phyloP scores from a whole-genome alignment of 148 eudicot genomes.

The Rhododendron vialii region DNA sequence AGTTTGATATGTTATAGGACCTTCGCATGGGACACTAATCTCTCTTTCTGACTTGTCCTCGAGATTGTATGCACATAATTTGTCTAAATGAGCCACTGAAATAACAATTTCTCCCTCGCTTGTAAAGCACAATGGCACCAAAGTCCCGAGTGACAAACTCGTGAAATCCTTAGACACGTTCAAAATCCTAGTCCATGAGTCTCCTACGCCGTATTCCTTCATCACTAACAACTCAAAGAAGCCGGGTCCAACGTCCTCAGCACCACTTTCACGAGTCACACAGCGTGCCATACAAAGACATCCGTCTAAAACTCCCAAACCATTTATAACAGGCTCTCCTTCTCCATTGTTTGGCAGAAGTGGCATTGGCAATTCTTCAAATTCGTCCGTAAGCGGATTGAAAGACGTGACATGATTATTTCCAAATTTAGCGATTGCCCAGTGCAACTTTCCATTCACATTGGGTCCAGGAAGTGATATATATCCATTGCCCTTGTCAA shows the following conservation, averaged over 20 bases:
- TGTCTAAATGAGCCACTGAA: background rate
- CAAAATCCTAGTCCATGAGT: background rate
- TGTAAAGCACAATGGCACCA: background rate
- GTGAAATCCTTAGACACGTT: background rate
- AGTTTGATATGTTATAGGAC: background rate
- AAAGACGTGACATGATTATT: background rate
- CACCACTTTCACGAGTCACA: background rate
- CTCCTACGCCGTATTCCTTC: background rate
- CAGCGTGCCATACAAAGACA: background rate
- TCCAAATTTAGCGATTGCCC: background rate
- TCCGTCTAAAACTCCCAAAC: background rate
- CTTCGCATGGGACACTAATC: background rate
- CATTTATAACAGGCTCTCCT: background rate
- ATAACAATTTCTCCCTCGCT: background rate
- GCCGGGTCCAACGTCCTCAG: background rate
- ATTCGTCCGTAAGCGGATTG: background rate
- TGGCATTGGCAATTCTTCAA: background rate
- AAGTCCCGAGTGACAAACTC: background rate
- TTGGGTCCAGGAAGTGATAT: background rate
- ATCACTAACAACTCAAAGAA: background rate
- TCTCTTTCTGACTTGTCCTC: background rate
- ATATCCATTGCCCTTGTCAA: background rate
- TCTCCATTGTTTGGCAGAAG: background rate
- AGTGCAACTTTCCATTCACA: background rate
- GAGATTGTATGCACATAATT: background rate